Base-by-base conservation (phyloP, 192 early-diverging fungal species). In the Coemansia sp. region DNA sequence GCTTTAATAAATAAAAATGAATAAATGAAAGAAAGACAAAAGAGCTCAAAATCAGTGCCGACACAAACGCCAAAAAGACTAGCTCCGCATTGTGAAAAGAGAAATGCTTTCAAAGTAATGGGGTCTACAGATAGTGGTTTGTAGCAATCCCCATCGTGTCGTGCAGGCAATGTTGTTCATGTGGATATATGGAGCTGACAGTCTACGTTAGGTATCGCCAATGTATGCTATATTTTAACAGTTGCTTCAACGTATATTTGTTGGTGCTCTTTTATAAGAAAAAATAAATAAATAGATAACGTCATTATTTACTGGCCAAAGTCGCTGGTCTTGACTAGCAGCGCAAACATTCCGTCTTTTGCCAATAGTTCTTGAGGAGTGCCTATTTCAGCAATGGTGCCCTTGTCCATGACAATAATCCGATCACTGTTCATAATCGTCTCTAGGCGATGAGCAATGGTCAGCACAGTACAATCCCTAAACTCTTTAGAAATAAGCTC, bases 381-480 rank as follows among this genome's bases (percentile, higher is more conserved):
- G 12, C 66, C 66, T 4, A 68, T 36, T 40, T 68, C 66, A 16
- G 36, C 55, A 40, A 68, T 68, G 27, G 24, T 41, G 8, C 66
- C 66, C 18, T 41, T 53, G 27, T 91, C 86, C 33, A 94, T 75
- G 7, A 93, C 90, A 38, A 93, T 62, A 67, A 93, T 86, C 58
- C 85, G 83, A 66, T 92, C 90, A 61, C 85, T 88, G 69, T 91
- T 84, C n/a, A 82, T 68, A 3, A 88, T 80, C 9, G 90, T 91
- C 58, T 91, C 88, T 18, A 91, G 66, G 50, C 92, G 87, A 76
- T 94, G 89, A 6, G 89, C 89, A 64, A 90, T 90, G 18, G 87
- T 87, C 3, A 90, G 65, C n/a, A 90, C 84, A 20, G 60, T 70
- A 33, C 62, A 63, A 41, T 83, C 66, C 1, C 49, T 67, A 71